These are phyloP conservation scores for Rhodotorula sp. DNA, from an alignment of 1,284 basidiomycete species.

Conservation along the genomic window DNA sequence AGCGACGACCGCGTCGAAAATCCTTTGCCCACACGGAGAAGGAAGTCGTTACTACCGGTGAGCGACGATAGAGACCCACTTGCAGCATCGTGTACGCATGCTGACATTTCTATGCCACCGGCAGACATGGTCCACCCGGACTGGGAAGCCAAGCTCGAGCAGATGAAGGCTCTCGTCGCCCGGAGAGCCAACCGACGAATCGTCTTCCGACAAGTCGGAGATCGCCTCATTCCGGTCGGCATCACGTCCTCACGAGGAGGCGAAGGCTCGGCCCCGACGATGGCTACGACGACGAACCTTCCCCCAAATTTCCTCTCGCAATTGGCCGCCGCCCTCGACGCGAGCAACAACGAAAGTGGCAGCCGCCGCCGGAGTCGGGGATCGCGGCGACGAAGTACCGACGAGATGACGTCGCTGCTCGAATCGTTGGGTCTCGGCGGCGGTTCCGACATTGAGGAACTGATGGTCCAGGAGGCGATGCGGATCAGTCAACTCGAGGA, in stretches of 20 bases:
- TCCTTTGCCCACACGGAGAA: conserved; percentile 53
- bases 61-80: neutral
- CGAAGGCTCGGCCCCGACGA: conserved; percentile 54
- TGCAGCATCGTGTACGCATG: no score
- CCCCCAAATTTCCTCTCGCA: conserved; percentile 56
- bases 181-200: conserved; percentile 90
- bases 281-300: conserved; percentile 47
- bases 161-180: conserved; percentile 79
- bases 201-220: conserved; percentile 97
- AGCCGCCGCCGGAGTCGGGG: conserved; percentile 16
- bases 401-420: conserved; percentile 36
- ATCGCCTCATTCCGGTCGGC: conserved; percentile 92
- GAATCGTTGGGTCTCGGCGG: conserved; percentile 23
- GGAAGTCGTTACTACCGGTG: conserved; percentile 87
- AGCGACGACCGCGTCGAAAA: conserved; percentile 49
- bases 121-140: conserved; percentile 88
- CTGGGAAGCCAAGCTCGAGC: conserved; percentile 88
- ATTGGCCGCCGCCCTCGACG: conserved; percentile 56
- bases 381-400: conserved; percentile 1
- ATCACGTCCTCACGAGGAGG: conserved; percentile 66
- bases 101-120: neutral
- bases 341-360: conserved; percentile 23
- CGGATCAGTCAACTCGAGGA: conserved; percentile 89
- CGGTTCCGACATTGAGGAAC: conserved; percentile 54
- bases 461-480: conserved; percentile 99